Evolutionary conservation across 1,284 basidiomycete species (phyloP).

Genomic region (Pterulicium gracile): DNA sequence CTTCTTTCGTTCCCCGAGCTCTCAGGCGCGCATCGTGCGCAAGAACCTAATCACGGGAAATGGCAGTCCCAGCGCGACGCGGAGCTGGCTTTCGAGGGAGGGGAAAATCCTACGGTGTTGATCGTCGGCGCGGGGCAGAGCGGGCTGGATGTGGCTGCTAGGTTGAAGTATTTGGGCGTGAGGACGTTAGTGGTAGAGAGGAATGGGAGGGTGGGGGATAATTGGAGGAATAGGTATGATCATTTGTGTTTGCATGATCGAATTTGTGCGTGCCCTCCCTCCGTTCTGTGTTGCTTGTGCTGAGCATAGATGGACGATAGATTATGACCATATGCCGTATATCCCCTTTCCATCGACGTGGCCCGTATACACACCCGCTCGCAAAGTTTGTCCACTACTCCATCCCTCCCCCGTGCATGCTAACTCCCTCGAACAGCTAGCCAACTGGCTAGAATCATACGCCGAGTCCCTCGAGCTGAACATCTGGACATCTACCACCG

Average conservation of each 20-base stretch:
- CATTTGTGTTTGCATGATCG: conserved; percentile 56
- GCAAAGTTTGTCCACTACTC: conserved; percentile 25
- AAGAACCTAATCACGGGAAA: conserved; percentile 11
- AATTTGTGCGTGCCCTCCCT: conserved; percentile 38
- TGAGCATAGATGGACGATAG: too few species aligned
- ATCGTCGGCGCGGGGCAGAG: conserved; percentile 23
- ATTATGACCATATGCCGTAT: conserved; percentile 46
- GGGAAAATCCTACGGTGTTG: conserved; percentile 13
- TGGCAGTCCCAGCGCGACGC: conserved; percentile 11
- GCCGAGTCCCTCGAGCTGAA: conserved; percentile 54
- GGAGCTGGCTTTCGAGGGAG: conserved; percentile 18
- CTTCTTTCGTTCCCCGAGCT: conserved; percentile 32
- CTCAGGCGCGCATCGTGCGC: conserved; percentile 17
- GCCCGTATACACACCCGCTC: conserved; percentile 50
- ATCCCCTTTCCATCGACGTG: conserved; percentile 48
- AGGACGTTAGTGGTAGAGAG: conserved; percentile 47
- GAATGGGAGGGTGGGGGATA: conserved; percentile 43
- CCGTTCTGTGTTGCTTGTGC: neutral
- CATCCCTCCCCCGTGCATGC: neutral
- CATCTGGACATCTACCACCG: conserved; percentile 49
- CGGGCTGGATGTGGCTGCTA: conserved; percentile 50
- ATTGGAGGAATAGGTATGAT: conserved; percentile 52
- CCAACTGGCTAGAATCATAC: conserved; percentile 61
- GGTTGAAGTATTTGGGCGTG: conserved; percentile 47
- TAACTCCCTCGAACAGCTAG: conserved; percentile 30